These are phyloP conservation scores for Cryptococcus sp. DNA, from an alignment of 1,284 basidiomycete genomes.

Conservation along the genomic window DNA sequence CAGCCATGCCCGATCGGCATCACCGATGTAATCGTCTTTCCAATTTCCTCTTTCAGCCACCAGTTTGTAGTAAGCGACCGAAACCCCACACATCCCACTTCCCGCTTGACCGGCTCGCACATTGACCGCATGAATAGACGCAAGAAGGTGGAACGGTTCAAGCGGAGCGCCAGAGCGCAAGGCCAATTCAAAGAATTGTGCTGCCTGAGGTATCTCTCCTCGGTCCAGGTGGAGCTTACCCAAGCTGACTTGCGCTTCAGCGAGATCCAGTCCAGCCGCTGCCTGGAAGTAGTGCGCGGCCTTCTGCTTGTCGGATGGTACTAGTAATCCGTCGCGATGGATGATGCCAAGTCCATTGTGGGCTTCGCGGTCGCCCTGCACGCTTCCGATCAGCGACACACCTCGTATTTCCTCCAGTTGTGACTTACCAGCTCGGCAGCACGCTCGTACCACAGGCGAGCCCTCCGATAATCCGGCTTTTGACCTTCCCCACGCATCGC, in stretches of 20 bases:
- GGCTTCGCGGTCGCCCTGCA: slow-evolving; percentile 75
- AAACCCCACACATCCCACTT: slow-evolving; percentile 70
- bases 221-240: slow-evolving; percentile 72
- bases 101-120: slow-evolving; percentile 51
- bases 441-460: slow-evolving; percentile 92
- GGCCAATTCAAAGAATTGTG: slow-evolving; percentile 75
- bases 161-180: slow-evolving; percentile 82
- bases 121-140: slow-evolving; percentile 68
- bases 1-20: slow-evolving; percentile 79
- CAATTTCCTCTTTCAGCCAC: slow-evolving; percentile 85
- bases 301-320: slow-evolving; percentile 54
- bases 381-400: background rate
- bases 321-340: slow-evolving; percentile 82
- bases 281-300: slow-evolving; percentile 69
- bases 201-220: slow-evolving; percentile 58
- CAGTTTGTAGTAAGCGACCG: slow-evolving; percentile 79
- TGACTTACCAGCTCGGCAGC: slow-evolving; percentile 64
- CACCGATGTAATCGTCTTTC: slow-evolving; percentile 78
- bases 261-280: slow-evolving; percentile 81
- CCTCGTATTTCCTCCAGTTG: background rate
- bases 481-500: slow-evolving; percentile 91
- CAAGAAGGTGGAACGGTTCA: slow-evolving; percentile 89
- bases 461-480: slow-evolving; percentile 70
- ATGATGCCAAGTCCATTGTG: slow-evolving; percentile 90
- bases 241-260: slow-evolving; percentile 87